These are phyloP conservation scores for Magnolia kwangsiensis DNA, from an alignment of 164 flowering plant genomes.

Conservation along the genomic window DNA sequence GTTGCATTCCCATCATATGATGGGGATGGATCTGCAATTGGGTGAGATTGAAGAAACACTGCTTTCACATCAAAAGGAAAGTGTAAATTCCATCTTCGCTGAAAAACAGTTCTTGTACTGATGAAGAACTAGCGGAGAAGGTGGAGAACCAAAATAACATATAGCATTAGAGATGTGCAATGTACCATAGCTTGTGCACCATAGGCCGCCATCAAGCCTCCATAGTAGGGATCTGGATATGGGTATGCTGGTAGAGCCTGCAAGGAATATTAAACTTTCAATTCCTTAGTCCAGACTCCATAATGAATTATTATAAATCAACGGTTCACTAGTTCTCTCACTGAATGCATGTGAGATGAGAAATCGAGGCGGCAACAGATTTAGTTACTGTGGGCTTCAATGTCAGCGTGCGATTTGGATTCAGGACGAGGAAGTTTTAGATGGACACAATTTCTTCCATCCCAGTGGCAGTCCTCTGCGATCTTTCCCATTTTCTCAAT, in stretches of 20 bases:
- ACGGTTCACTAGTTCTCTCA: no score
- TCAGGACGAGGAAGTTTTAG: no score
- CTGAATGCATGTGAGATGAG: no score
- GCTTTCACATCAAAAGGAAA: not conserved
- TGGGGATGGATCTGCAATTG: slow-evolving; percentile 64
- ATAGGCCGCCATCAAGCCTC: slow-evolving; percentile 84
- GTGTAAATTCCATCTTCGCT: not conserved
- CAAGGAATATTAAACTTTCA: not conserved
- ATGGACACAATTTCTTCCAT: no score
- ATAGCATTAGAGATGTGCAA: not conserved
- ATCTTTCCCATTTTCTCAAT: no score
- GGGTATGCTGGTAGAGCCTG: slow-evolving; percentile 76
- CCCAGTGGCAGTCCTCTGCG: no score
- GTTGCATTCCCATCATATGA: slow-evolving; percentile 58
- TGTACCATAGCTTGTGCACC: slow-evolving; percentile 83
- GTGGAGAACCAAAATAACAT: not conserved
- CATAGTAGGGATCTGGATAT: slow-evolving; percentile 87
- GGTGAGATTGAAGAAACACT: not conserved
- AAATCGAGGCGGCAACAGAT: not conserved
- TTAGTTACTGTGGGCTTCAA: not conserved
- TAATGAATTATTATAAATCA: not conserved
- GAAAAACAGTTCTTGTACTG: not conserved
- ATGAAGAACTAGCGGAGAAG: not conserved
- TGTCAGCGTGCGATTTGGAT: not conserved
- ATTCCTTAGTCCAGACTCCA: not conserved